Conservation (phyloP, 176 grass and related monocot species). For the Paspalum notatum region DNA sequence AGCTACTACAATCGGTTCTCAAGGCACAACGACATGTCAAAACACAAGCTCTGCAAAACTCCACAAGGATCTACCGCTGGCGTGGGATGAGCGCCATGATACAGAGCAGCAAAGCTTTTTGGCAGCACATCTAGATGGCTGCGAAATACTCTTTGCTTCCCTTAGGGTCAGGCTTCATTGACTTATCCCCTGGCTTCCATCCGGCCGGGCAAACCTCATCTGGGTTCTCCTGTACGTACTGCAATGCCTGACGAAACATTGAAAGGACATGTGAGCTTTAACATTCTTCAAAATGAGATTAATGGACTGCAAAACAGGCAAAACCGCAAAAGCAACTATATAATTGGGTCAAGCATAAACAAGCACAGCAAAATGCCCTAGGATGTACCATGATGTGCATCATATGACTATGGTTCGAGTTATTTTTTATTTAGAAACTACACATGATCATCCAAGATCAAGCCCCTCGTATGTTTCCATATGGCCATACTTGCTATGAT, state of each 20-base stretch:
- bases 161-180: conserved; percentile 89
- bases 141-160: conserved; percentile 86
- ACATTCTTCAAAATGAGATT: background rate
- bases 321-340: background rate
- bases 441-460: background rate
- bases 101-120: conserved; percentile 18
- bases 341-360: background rate
- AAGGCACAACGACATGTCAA: conserved; percentile 12
- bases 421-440: background rate
- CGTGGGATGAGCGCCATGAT: background rate
- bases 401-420: background rate
- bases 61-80: conserved; percentile 20
- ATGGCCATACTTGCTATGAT: background rate
- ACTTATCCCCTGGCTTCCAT: conserved; percentile 83
- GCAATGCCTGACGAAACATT: conserved; percentile 69
- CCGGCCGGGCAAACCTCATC: conserved; percentile 95
- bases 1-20: conserved; percentile 22
- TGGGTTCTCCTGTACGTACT: conserved; percentile 93
- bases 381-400: background rate
- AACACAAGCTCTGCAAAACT: conserved; percentile 23
- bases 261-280: background rate
- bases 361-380: background rate
- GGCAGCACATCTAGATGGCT: conserved; percentile 49
- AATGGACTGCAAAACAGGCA: background rate
- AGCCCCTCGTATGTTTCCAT: background rate